Evolutionary conservation across 257 asterid species (phyloP), one percentile per base, ranked within the genome.

Genomic region (Primulina huaijiensis): DNA sequence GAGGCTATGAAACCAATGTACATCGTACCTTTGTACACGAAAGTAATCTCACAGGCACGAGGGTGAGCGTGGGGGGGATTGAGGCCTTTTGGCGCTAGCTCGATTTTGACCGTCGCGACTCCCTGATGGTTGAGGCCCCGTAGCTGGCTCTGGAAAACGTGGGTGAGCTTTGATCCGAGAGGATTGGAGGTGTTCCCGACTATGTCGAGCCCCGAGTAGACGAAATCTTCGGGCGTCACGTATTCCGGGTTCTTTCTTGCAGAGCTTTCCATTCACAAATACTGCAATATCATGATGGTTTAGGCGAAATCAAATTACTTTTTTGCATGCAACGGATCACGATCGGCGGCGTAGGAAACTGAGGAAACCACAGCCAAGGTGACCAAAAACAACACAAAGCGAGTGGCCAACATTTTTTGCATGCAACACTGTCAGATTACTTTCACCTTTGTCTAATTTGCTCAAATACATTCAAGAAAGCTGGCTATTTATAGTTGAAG

Each of bases 11-110:
- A 73, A 1, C 77, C 77, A 0, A 17, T 72, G 59, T 56, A 58
- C 4, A 73, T 0, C 0, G 67, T 38, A 10, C 77, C 77, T 38
- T 73, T 60, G 4, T 25, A 17, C 2, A 73, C 55, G 4, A 58
- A 59, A 2, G 58, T 19, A 4, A 65, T 2, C 72, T 73, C 77
- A 8, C 72, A 56, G 0, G 72, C 72, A 10, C 77, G 72, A n/a
- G 77, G 77, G 62, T 73, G 77, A 2, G 50, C 14, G 67, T 73
- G 77, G 6, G 77, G 77, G 0, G 77, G 67, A 52, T 43, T 43
- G n/a, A 14, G n/a, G 20, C 56, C 56, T 1, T 5, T 50, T 0
- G 56, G 56, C n/a, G 17, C 56, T 0, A 50, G 56, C 2, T 50
- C 56, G 20, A 50, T 50, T 50, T 5, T 50, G 56, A 50, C 56